A percentile compares a stretch with the other conserved stretches of the same genome.
Conservation (phyloP, 176 grass and related monocot species). For the Eleusine coracana region DNA sequence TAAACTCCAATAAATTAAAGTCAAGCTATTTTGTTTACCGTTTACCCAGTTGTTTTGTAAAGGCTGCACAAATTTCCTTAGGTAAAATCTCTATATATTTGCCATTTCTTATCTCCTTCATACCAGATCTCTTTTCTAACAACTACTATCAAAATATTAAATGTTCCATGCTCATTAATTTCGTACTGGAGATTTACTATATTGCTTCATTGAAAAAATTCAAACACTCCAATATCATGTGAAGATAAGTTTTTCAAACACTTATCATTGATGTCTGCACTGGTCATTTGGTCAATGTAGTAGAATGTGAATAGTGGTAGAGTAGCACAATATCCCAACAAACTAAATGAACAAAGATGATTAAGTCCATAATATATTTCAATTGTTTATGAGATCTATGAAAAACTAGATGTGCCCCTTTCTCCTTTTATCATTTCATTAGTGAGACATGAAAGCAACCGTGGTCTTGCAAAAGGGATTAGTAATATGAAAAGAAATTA, state of each 20-base stretch:
- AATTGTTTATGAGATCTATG: neutral
- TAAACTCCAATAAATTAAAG: neutral
- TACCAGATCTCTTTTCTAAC: too few species aligned
- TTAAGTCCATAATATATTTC: neutral
- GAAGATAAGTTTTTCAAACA: neutral
- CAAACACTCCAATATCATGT: neutral
- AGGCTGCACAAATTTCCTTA: too few species aligned
- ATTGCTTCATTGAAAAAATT: neutral
- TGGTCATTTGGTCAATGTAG: neutral
- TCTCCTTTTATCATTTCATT: neutral
- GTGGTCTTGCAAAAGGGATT: neutral
- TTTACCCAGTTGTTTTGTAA: neutral
- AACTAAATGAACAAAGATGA: too few species aligned
- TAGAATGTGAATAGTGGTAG: neutral
- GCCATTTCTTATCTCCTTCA: too few species aligned
- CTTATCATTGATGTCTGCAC: too few species aligned
- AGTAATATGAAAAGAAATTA: neutral
- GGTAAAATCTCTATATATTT: too few species aligned
- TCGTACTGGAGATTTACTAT: neutral
- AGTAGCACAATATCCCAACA: too few species aligned
- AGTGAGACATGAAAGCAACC: neutral
- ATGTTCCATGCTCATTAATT: neutral
- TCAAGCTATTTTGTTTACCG: neutral
- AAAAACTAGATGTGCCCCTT: neutral
- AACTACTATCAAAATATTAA: too few species aligned